Base-by-base conservation (phyloP, 169 alveolate species). In the Plasmodium coatneyi region DNA sequence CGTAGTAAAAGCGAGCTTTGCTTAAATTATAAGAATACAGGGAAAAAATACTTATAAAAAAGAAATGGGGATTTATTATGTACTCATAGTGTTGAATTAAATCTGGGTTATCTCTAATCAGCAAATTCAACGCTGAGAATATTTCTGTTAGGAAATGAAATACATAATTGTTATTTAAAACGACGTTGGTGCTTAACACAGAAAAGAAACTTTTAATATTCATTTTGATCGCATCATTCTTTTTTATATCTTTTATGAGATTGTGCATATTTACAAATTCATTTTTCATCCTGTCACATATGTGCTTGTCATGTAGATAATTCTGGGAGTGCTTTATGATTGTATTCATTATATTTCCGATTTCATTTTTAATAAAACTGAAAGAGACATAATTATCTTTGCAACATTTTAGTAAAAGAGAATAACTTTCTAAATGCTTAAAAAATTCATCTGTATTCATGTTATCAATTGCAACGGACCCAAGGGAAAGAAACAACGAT, bases 301-400 rank as follows among this genome's bases (percentile, higher is more conserved):
- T n/a, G 36, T 60, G 56, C 70, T 54, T 80, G 71, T 87, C 93
- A 36, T 60, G 81, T 60, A 87, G 71, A 87, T 78, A 56, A 41
- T 56, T 87, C 52, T 79, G 93, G 32, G 89, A 76, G 71, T 87
- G 54, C 52, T 87, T 78, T 56, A 87, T 78, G 71, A 87, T 87
- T 78, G 70, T 32, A 36, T 87, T 41, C 82, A 66, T 80, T 78
- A 56, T 78, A 60, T 78, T 87, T 72, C 71, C 46, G 70, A 87
- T 87, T 87, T 87, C 93, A 78, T 79, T 87, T 79, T 87, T 87
- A 39, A 87, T 60, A 79, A 87, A 87, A 79, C 89, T 87, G 56
- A 87, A 87, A 60, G 93, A 78, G 71, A 78, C 78, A 49, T 87
- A 87, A n/a, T 87, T 87, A 60, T 87, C 93, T 87, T 87, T 87